Conservation (phyloP, 768 basidiomycete species). For the Tephrocybe rancida region DNA sequence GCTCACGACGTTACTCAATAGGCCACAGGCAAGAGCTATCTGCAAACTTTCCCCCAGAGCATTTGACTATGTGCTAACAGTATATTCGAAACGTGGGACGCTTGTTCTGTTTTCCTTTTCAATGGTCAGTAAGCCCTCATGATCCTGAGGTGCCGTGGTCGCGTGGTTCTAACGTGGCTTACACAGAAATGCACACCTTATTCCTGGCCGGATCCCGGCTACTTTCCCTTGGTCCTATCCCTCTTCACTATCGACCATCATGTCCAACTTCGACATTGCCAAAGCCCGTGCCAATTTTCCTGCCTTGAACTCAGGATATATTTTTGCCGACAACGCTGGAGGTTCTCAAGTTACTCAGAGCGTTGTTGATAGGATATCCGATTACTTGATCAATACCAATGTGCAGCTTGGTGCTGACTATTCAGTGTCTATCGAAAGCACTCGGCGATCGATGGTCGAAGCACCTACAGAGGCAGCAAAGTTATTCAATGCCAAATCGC, state of each 20-base stretch:
- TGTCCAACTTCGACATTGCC: constrained; percentile 44
- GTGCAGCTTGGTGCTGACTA: constrained; percentile 77
- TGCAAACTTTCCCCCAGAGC: too few species aligned
- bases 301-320: constrained; percentile 55
- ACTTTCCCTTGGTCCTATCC: not conserved
- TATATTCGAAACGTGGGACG: too few species aligned
- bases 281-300: constrained; percentile 66
- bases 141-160: too few species aligned
- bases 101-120: too few species aligned
- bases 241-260: constrained; percentile 1
- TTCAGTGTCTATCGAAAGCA: constrained; percentile 54
- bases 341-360: constrained; percentile 63
- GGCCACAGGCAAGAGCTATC: too few species aligned
- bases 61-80: too few species aligned
- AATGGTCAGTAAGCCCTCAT: too few species aligned
- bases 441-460: constrained; percentile 46
- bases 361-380: constrained; percentile 60
- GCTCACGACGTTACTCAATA: too few species aligned
- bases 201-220: constrained; percentile 1
- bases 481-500: constrained; percentile 65
- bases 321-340: constrained; percentile 79
- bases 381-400: constrained; percentile 74
- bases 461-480: constrained; percentile 54
- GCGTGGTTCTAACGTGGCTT: too few species aligned
- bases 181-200: not conserved